Evolutionary conservation across 306 rosid genomes (phyloP).

Genomic region (Quercus bicolor): DNA sequence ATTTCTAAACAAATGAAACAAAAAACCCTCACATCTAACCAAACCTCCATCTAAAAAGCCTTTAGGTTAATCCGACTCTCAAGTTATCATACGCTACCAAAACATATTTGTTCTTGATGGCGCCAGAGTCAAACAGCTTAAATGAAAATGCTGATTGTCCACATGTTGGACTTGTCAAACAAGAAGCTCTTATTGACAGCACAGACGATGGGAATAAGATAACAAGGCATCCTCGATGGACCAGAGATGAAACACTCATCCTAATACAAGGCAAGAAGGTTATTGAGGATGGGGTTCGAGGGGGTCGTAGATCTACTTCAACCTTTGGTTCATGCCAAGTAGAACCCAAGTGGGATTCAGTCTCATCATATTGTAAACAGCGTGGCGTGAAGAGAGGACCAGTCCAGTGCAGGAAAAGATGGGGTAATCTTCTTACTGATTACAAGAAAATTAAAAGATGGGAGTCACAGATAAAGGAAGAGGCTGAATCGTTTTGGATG

Average conservation of each 20-base stretch:
- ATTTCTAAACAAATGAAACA: too few relatives aligned
- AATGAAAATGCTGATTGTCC: constrained; percentile 24
- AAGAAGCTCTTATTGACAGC: constrained; percentile 11
- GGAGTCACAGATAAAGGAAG: constrained; percentile 24
- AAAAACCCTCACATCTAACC: too few relatives aligned
- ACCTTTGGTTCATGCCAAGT: constrained; percentile 13
- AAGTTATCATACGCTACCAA: too few relatives aligned
- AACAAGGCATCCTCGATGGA: constrained; percentile 56
- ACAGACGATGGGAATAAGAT: constrained; percentile 24
- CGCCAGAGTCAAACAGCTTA: constrained; percentile 23
- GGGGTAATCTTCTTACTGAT: constrained; percentile 50
- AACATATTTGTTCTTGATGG: constrained; percentile 13
- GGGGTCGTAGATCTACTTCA: constrained; percentile 11
- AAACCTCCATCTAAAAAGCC: too few relatives aligned
- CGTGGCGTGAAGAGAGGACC: constrained; percentile 47
- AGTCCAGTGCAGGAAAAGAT: constrained; percentile 47
- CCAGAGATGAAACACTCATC: constrained; percentile 40
- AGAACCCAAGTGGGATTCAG: constrained; percentile 45
- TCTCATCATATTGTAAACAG: constrained; percentile 37
- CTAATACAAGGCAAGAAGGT: constrained; percentile 47
- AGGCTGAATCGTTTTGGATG: constrained; percentile 41
- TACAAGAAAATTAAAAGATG: constrained; percentile 51
- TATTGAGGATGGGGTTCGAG: constrained; percentile 35
- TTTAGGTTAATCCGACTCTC: too few relatives aligned
- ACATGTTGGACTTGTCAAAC: constrained; percentile 14